These are phyloP conservation scores for Paulinella micropora DNA, from an alignment of 78 protist species.

Conservation along the genomic window DNA sequence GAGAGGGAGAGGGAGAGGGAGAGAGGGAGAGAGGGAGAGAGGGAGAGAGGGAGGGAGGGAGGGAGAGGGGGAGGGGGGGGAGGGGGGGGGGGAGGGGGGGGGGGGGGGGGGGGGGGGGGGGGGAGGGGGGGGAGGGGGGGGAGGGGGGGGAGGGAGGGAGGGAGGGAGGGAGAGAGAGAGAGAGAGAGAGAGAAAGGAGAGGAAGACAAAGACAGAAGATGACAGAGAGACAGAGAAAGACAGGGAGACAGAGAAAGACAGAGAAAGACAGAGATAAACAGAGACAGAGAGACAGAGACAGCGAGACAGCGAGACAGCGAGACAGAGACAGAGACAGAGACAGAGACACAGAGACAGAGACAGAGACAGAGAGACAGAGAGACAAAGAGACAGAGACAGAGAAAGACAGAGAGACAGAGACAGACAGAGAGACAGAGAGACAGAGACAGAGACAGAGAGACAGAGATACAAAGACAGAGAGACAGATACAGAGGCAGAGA, in stretches of 20 bases:
- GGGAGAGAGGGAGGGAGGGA: not conserved
- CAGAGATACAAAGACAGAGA: too few relatives aligned
- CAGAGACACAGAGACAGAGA: not conserved
- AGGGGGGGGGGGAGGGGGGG: not conserved
- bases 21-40: not conserved
- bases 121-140: not conserved
- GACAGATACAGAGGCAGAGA: too few relatives aligned
- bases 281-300: too few relatives aligned
- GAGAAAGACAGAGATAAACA: too few relatives aligned
- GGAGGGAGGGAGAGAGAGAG: not conserved
- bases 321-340: not conserved
- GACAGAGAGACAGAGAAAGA: too few relatives aligned
- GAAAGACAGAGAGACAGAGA: not conserved
- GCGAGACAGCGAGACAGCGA: too few relatives aligned
- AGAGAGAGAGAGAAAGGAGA: not conserved
- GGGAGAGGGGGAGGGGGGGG: not conserved
- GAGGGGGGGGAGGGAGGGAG: not conserved
- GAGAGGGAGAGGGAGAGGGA: not conserved
- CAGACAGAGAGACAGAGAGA: not conserved
- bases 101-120: not conserved
- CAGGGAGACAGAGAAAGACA: too few relatives aligned
- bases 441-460: not conserved
- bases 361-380: not conserved
- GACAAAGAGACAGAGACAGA: too few relatives aligned
- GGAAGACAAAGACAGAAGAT: too few relatives aligned